phyloP scores from a whole-genome alignment of 1,284 basidiomycete species.

The Takashimella koratensis region DNA sequence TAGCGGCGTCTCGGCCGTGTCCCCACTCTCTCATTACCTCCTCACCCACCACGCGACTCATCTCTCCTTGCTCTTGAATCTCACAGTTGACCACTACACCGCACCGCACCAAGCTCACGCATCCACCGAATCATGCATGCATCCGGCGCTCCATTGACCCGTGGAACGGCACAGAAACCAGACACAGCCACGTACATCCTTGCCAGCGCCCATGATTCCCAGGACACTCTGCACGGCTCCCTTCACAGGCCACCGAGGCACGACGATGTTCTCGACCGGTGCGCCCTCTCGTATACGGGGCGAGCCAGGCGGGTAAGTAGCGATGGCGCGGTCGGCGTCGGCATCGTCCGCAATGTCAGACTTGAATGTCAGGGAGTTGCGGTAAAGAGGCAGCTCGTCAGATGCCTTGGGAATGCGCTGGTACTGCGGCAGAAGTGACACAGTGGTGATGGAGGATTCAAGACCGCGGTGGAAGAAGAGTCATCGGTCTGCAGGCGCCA shows the following conservation, averaged over 20 bases:
- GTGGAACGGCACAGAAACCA: neutral
- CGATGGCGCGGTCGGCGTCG: neutral
- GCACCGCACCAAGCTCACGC: too few species aligned
- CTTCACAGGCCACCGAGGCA: conserved; percentile 20
- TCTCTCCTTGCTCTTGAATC: too few species aligned
- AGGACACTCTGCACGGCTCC: conserved; percentile 17
- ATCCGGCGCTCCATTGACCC: too few species aligned
- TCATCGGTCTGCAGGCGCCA: too few species aligned
- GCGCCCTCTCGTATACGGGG: neutral
- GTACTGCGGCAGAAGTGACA: neutral
- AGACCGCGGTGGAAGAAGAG: too few species aligned
- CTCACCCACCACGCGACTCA: too few species aligned
- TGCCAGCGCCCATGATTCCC: conserved; percentile 20
- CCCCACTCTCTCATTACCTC: too few species aligned
- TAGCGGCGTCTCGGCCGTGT: too few species aligned
- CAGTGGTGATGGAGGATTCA: too few species aligned
- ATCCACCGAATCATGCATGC: too few species aligned
- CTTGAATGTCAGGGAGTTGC: neutral
- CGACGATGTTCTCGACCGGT: conserved; percentile 14
- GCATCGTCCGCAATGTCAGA: neutral
- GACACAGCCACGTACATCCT: conserved; percentile 17
- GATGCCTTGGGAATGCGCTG: neutral
- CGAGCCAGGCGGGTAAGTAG: neutral
- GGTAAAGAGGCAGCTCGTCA: neutral
- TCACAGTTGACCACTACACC: too few species aligned